phyloP scores from a whole-genome alignment of 148 eudicot species.

The Oxyria digyna region DNA sequence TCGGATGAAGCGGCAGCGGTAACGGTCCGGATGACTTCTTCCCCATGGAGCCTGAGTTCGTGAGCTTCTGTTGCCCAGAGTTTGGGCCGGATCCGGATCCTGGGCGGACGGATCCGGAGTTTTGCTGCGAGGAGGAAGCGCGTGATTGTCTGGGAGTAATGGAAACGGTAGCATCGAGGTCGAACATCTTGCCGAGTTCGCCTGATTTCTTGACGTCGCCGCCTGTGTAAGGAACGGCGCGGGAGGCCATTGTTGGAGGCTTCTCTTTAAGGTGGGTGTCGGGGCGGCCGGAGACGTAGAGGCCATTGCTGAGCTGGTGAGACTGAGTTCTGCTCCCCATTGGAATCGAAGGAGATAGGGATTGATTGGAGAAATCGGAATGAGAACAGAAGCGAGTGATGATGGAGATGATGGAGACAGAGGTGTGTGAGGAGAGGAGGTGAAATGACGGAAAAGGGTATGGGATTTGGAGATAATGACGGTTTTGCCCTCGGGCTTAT shows the following conservation, averaged over 20 bases:
- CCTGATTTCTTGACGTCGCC: conserved; percentile 78
- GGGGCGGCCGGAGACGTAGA: conserved; percentile 71
- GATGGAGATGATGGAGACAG: conserved; percentile 6
- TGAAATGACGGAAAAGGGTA: background rate
- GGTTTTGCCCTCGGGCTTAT: background rate
- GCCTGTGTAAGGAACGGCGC: conserved; percentile 69
- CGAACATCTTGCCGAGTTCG: conserved; percentile 74
- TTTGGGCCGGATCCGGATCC: conserved; percentile 47
- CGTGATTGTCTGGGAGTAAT: conserved; percentile 28
- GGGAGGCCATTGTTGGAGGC: conserved; percentile 38
- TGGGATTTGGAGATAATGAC: background rate
- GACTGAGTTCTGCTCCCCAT: conserved; percentile 61
- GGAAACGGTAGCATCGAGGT: conserved; percentile 15
- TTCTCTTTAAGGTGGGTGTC: conserved; percentile 32
- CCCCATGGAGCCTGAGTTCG: conserved; percentile 40
- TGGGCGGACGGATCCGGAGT: conserved; percentile 47
- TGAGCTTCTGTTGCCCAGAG: conserved; percentile 31
- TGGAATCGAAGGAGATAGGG: background rate
- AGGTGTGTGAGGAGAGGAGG: background rate
- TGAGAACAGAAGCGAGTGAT: background rate
- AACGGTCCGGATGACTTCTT: conserved; percentile 52
- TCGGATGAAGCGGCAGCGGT: conserved; percentile 50
- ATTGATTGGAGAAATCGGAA: background rate
- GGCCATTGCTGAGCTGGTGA: conserved; percentile 77
- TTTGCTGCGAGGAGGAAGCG: conserved; percentile 40